phyloP scores from a whole-genome alignment of 345 rosid genomes.

The Fremontodendron californicum region DNA sequence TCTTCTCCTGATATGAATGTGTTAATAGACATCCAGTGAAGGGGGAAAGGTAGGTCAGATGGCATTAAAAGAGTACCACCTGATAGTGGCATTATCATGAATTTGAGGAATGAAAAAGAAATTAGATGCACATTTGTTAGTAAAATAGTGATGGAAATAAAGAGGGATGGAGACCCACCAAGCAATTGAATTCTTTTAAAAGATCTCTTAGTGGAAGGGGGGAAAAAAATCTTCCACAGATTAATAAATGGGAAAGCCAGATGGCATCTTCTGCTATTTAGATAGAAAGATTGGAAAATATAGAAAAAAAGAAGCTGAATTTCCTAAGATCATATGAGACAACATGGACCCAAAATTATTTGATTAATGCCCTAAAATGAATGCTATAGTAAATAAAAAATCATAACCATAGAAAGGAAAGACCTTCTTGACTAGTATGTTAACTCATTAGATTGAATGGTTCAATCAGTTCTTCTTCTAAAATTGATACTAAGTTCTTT shows the following conservation, averaged over 20 bases:
- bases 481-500: not conserved
- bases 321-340: not conserved
- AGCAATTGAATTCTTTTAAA: constrained; percentile 13
- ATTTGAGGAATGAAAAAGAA: constrained; percentile 10
- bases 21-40: not conserved
- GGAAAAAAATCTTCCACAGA: constrained; percentile 12
- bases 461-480: not conserved
- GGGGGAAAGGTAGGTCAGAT: not conserved
- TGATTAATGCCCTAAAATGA: not conserved
- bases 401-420: not conserved
- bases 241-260: constrained; percentile 4
- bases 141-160: constrained; percentile 9
- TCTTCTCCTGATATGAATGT: not conserved
- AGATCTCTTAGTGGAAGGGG: not conserved
- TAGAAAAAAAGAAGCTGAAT: not conserved
- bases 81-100: constrained; percentile 8
- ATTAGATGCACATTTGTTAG: constrained; percentile 10
- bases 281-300: not conserved
- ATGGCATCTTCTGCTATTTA: not conserved
- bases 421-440: not conserved
- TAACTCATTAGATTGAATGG: no score
- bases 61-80: not conserved
- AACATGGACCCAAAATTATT: not conserved
- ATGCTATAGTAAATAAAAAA: not conserved
- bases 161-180: constrained; percentile 21